Conservation (phyloP, 2,329 filamentous ascomycete genomes). For the Aaosphaeria pasadenensis region DNA sequence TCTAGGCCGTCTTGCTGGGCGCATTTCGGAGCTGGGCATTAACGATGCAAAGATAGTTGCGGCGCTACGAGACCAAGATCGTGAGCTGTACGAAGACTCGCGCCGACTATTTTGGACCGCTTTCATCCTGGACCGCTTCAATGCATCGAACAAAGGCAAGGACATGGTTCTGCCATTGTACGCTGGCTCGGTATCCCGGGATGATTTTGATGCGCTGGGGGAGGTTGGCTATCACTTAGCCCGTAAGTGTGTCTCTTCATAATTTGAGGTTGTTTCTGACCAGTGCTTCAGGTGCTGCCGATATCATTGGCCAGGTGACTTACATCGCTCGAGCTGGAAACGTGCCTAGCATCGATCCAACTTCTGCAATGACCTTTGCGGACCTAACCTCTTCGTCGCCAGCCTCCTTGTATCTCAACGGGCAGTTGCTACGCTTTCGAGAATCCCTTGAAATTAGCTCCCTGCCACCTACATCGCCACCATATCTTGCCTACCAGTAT, state of each 20-base stretch:
- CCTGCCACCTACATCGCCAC: constrained; percentile 24
- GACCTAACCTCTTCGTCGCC: constrained; percentile 22
- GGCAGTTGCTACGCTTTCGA: constrained; percentile 25
- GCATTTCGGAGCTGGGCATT: constrained; percentile 27
- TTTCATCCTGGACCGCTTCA: constrained; percentile 37
- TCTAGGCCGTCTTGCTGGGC: constrained; percentile 28
- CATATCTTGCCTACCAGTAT: constrained; percentile 35
- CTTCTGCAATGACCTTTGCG: constrained; percentile 25
- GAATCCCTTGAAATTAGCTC: constrained; percentile 31
- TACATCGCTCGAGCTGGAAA: constrained; percentile 26
- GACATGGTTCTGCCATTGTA: constrained; percentile 30
- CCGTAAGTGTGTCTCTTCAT: constrained; percentile 20
- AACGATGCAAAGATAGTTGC: constrained; percentile 26
- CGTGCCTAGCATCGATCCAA: constrained; percentile 27
- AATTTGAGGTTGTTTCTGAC: not conserved
- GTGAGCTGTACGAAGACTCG: constrained; percentile 25
- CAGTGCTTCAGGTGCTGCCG: constrained; percentile 20
- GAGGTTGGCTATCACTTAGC: constrained; percentile 34
- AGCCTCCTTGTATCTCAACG: constrained; percentile 25
- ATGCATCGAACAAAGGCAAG: constrained; percentile 32
- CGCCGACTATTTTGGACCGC: constrained; percentile 36
- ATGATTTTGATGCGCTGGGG: constrained; percentile 28
- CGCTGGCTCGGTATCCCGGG: constrained; percentile 26
- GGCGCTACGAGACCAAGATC: constrained; percentile 26
- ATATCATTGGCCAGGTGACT: constrained; percentile 29